These are phyloP conservation scores for Mytilinidion resinicola DNA, from an alignment of 495 filamentous ascomycete species.

Conservation along the genomic window DNA sequence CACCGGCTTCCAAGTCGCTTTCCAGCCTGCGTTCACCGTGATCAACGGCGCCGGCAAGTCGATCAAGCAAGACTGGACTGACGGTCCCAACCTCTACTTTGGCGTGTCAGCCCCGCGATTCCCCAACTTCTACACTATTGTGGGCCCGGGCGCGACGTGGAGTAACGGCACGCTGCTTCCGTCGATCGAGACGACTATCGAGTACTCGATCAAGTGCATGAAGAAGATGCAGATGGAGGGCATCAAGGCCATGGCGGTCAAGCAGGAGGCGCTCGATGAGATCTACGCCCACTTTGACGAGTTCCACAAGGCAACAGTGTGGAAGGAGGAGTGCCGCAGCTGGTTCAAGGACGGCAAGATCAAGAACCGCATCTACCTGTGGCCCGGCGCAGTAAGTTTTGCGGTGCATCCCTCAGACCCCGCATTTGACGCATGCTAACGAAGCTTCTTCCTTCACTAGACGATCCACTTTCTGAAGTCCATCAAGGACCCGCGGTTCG, in stretches of 20 bases:
- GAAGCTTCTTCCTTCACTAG: background rate
- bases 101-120: slow-evolving; percentile 31
- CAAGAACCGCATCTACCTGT: slow-evolving; percentile 39
- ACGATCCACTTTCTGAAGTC: slow-evolving; percentile 39
- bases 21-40: slow-evolving; percentile 26
- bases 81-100: slow-evolving; percentile 27
- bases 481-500: slow-evolving; percentile 35
- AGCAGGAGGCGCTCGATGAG: slow-evolving; percentile 35
- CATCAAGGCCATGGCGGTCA: slow-evolving; percentile 32
- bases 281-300: slow-evolving; percentile 35
- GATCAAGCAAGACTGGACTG: slow-evolving; percentile 25
- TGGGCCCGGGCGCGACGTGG: slow-evolving; percentile 30
- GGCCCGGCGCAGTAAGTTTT: slow-evolving; percentile 34
- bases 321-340: slow-evolving; percentile 35
- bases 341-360: slow-evolving; percentile 40
- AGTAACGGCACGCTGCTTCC: slow-evolving; percentile 33
- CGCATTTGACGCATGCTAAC: slow-evolving; percentile 12
- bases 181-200: slow-evolving; percentile 31
- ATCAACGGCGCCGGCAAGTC: slow-evolving; percentile 22
- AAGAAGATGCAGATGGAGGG: slow-evolving; percentile 35
- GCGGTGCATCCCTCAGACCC: slow-evolving; percentile 3
- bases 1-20: slow-evolving; percentile 30
- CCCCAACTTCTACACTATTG: slow-evolving; percentile 34
- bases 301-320: slow-evolving; percentile 32
- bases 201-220: slow-evolving; percentile 34